phyloP scores from a whole-genome alignment of 768 basidiomycete genomes.

The Arthromyces matolae region DNA sequence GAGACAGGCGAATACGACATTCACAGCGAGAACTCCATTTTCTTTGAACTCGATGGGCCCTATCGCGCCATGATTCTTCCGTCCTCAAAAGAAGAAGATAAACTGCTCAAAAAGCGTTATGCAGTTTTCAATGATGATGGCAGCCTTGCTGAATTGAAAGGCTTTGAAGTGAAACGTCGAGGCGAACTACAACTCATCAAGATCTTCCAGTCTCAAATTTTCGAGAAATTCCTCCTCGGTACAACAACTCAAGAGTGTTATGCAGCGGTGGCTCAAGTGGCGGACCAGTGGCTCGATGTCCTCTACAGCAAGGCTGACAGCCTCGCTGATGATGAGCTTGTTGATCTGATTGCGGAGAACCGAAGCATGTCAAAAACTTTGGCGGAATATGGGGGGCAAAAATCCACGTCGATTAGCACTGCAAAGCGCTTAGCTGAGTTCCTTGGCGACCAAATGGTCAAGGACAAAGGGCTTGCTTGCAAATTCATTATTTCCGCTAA shows the following conservation, averaged over 20 bases:
- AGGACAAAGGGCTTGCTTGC: constrained; percentile 98
- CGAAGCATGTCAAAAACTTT: constrained; percentile 96
- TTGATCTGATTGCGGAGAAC: constrained; percentile 98
- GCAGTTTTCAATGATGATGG: constrained; percentile 99
- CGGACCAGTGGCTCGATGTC: constrained; percentile 96
- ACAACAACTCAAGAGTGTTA: constrained; percentile 95
- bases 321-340: constrained; percentile 85
- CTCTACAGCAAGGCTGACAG: constrained; percentile 84
- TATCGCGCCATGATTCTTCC: constrained; percentile 99
- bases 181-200: constrained; percentile 99
- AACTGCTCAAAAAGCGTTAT: constrained; percentile 96
- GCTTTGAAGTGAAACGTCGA: constrained; percentile 97
- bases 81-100: constrained; percentile 98
- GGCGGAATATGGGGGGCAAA: constrained; percentile 93
- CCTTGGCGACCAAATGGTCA: constrained; percentile 97
- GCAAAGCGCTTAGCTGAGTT: constrained; percentile 95
- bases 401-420: constrained; percentile 97
- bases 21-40: constrained; percentile 96
- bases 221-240: constrained; percentile 95
- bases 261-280: constrained; percentile 86
- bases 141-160: constrained; percentile 95
- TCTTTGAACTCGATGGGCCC: constrained; percentile 98
- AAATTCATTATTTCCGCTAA: constrained; percentile 98
- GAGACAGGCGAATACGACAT: constrained; percentile 81
- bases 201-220: constrained; percentile 97